These are phyloP conservation scores for Herpetomonas tarakana DNA, from an alignment of 208 protist genomes.

Conservation along the genomic window DNA sequence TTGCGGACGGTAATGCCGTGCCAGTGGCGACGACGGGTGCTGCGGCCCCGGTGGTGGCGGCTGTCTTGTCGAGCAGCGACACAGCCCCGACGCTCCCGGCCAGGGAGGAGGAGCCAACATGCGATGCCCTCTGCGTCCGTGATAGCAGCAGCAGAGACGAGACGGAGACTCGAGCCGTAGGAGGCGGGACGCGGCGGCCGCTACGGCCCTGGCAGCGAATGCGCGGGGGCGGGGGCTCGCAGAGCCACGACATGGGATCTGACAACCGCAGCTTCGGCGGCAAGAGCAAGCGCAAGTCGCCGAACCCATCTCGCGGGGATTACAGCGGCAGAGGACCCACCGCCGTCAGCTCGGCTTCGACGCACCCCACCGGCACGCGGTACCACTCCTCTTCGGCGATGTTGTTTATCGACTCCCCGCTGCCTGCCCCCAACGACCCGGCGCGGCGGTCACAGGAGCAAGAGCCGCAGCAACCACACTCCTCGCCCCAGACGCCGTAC, in stretches of 20 bases:
- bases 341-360: too few relatives aligned
- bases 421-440: not conserved
- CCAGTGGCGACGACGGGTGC: not conserved
- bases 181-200: too few relatives aligned
- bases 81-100: too few relatives aligned
- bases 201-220: not conserved
- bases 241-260: not conserved
- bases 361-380: too few relatives aligned
- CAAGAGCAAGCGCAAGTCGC: not conserved
- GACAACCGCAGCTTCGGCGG: not conserved
- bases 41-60: not conserved
- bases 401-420: not conserved
- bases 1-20: not conserved
- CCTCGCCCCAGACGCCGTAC: conserved; percentile 1
- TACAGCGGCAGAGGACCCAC: too few relatives aligned
- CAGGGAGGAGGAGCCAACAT: too few relatives aligned
- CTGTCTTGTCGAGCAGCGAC: too few relatives aligned
- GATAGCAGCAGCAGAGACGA: too few relatives aligned
- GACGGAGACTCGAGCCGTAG: not conserved
- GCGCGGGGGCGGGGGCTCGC: too few relatives aligned
- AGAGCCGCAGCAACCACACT: not conserved
- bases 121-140: too few relatives aligned
- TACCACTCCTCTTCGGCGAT: not conserved
- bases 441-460: not conserved
- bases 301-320: not conserved